These are phyloP conservation scores for Xylaria sp. DNA, from an alignment of 2,329 filamentous ascomycete genomes.

Conservation along the genomic window DNA sequence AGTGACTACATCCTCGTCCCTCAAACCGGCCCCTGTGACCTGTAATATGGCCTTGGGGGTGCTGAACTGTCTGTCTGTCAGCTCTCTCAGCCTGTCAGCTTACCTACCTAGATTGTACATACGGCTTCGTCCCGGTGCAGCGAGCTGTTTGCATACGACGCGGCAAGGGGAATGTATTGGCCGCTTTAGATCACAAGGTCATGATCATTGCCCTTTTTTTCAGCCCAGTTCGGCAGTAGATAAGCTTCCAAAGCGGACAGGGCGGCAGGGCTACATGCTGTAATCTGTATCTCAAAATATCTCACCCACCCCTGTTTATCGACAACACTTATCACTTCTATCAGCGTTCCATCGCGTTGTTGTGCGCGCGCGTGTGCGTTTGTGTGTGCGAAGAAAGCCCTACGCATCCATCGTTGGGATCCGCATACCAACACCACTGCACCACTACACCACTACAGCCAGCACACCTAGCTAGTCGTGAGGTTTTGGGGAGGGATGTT, in stretches of 20 bases:
- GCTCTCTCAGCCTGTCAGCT: background rate
- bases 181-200: slow-evolving; percentile 18
- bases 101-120: background rate
- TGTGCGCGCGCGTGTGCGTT: no score
- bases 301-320: slow-evolving; percentile 7
- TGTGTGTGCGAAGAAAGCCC: background rate
- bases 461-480: background rate
- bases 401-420: slow-evolving; percentile 1
- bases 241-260: background rate
- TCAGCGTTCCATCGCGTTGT: slow-evolving; percentile 13
- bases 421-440: slow-evolving; percentile 6
- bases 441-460: no score
- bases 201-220: slow-evolving; percentile 18
- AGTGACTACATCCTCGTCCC: background rate
- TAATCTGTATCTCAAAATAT: slow-evolving; percentile 19
- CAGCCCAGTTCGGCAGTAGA: slow-evolving; percentile 26
- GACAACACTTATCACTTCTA: slow-evolving; percentile 18
- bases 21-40: background rate
- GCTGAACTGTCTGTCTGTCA: background rate
- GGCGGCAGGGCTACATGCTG: background rate
- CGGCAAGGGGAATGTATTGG: slow-evolving; percentile 1
- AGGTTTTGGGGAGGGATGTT: background rate
- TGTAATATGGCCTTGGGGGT: background rate
- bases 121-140: background rate
- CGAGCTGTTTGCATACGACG: slow-evolving; percentile 13